Evolutionary conservation across 345 rosid genomes (phyloP).

Genomic region (Toxicodendron radicans): DNA sequence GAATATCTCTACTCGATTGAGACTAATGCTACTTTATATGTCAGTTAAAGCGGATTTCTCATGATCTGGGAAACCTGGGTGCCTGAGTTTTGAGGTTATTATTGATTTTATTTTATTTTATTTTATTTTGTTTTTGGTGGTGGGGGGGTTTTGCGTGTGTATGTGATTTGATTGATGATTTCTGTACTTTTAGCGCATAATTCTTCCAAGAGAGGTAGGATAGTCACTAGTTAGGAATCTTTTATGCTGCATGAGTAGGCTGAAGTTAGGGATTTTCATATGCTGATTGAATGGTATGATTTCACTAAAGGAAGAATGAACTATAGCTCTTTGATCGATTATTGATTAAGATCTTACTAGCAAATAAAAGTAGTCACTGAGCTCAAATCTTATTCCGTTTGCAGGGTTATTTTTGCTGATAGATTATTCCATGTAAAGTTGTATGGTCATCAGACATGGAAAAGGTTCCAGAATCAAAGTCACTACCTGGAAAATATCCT

Average conservation of each 20-base stretch:
- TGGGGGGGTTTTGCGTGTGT: not conserved
- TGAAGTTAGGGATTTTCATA: not conserved
- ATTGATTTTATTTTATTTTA: not conserved
- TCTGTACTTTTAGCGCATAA: conserved; percentile 1
- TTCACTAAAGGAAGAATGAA: not conserved
- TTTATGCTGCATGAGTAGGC: not conserved
- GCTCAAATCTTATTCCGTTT: conserved; percentile 20
- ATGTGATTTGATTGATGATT: not conserved
- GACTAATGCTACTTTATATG: not conserved
- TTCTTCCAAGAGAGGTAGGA: not conserved
- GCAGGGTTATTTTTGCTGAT: conserved; percentile 33
- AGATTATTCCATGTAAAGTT: conserved; percentile 38
- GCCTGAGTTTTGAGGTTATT: not conserved
- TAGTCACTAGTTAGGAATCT: not conserved
- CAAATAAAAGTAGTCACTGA: conserved; percentile 14
- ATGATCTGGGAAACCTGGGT: not conserved
- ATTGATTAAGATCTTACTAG: not conserved
- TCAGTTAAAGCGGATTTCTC: not conserved
- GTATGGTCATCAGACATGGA: conserved; percentile 50
- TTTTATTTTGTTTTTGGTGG: not conserved
- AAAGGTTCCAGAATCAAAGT: conserved; percentile 56
- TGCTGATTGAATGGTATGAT: not conserved
- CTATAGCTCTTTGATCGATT: not conserved
- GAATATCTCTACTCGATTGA: not conserved
- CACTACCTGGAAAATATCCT: conserved; percentile 53